Evolutionary conservation across 306 rosid genomes (phyloP).

Genomic region (Rosa rugosa): DNA sequence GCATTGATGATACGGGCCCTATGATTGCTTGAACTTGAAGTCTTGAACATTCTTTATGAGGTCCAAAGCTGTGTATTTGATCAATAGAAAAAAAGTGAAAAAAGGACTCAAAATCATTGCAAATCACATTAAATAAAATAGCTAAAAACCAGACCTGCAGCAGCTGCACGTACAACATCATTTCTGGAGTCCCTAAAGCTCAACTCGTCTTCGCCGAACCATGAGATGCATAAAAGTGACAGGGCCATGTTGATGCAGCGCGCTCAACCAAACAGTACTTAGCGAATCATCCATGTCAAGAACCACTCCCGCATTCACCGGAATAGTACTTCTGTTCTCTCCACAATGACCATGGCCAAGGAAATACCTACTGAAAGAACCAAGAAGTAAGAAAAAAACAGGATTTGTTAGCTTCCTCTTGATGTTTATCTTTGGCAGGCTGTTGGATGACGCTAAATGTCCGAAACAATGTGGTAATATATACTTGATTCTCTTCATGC

Average conservation of each 20-base stretch:
- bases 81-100: not conserved
- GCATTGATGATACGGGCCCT: slow-evolving; percentile 29
- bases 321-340: not conserved
- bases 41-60: slow-evolving; percentile 41
- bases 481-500: not conserved
- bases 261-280: not conserved
- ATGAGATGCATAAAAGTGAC: not conserved
- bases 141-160: slow-evolving; percentile 12
- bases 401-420: not conserved
- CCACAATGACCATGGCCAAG: not conserved
- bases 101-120: not conserved
- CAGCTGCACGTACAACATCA: slow-evolving; percentile 22
- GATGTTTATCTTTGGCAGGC: not conserved
- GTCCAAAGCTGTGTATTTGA: slow-evolving; percentile 36
- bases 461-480: not conserved
- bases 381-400: not conserved
- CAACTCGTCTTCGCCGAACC: not conserved
- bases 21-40: slow-evolving; percentile 51
- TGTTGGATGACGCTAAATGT: not conserved
- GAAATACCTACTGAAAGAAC: not conserved
- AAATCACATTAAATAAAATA: not conserved
- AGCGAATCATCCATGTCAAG: not conserved
- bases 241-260: slow-evolving; percentile 6
- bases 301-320: not conserved
- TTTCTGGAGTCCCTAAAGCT: not conserved